Evolutionary conservation across 169 alveolate species (phyloP).

Genomic region (Fabrea salina): DNA sequence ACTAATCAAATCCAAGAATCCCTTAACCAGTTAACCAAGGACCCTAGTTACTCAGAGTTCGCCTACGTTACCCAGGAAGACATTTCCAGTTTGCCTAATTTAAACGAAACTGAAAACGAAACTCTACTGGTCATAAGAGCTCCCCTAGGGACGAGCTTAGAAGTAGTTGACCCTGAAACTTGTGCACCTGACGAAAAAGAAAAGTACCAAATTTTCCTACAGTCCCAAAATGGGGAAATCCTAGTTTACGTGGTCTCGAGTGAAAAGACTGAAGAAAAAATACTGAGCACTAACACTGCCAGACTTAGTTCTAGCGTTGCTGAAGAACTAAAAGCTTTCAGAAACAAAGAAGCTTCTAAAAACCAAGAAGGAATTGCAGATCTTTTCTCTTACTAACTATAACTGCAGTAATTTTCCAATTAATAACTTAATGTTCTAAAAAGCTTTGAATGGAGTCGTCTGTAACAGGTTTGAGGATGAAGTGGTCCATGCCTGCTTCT

Average conservation of each 20-base stretch:
- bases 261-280: background rate
- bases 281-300: conserved; percentile 15
- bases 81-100: conserved; percentile 20
- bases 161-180: conserved; percentile 17
- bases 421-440: too few species aligned
- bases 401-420: too few species aligned
- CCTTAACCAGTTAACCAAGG: conserved; percentile 40
- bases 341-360: background rate
- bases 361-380: conserved; percentile 26
- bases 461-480: too few species aligned
- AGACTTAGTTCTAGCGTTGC: background rate
- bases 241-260: conserved; percentile 5
- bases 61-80: conserved; percentile 60
- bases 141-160: conserved; percentile 21
- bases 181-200: background rate
- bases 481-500: background rate
- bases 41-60: conserved; percentile 36
- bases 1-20: conserved; percentile 1
- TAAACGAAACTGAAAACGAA: conserved; percentile 5
- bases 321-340: background rate
- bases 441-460: too few species aligned
- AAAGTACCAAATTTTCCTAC: conserved; percentile 7
- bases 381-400: too few species aligned
- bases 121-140: background rate
- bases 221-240: background rate